Evolutionary conservation across 768 basidiomycete genomes (phyloP).

Genomic region (Wakefieldia striispora): DNA sequence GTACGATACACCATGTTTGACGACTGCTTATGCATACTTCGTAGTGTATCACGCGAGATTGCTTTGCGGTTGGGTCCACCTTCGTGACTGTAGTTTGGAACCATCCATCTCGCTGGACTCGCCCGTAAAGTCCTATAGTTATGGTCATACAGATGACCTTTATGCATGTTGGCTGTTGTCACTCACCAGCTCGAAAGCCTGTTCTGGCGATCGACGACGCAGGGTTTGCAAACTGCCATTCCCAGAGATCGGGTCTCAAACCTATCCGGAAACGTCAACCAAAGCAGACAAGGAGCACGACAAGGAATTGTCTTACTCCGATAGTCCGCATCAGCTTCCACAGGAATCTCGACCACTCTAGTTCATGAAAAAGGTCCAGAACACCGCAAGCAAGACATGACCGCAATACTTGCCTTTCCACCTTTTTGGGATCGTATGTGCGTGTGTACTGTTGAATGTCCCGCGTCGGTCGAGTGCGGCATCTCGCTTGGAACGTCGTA

Average conservation of each 20-base stretch:
- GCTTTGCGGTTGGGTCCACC: conserved; percentile 76
- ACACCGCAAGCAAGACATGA: not conserved
- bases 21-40: conserved; percentile 40
- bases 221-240: conserved; percentile 64
- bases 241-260: conserved; percentile 43
- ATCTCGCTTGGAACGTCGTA: conserved; percentile 45
- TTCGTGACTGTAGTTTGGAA: conserved; percentile 81
- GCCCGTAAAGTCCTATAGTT: conserved; percentile 51
- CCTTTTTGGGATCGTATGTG: conserved; percentile 46
- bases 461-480: conserved; percentile 41
- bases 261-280: conserved; percentile 4
- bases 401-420: conserved; percentile 50
- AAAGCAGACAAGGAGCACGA: not conserved
- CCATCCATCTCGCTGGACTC: conserved; percentile 51
- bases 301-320: conserved; percentile 39
- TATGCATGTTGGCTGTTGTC: not conserved
- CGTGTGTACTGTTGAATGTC: conserved; percentile 71
- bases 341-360: conserved; percentile 61
- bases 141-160: not conserved
- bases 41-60: conserved; percentile 66
- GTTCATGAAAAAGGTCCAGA: conserved; percentile 3
- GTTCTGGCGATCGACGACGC: conserved; percentile 51
- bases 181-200: conserved; percentile 51
- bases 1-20: not conserved
- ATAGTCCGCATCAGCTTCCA: conserved; percentile 61